Percentiles rank a stretch among this genome's conserved stretches.
Conservation (phyloP, 352 stramenopile species). For the Elongisporangium senticosum region DNA sequence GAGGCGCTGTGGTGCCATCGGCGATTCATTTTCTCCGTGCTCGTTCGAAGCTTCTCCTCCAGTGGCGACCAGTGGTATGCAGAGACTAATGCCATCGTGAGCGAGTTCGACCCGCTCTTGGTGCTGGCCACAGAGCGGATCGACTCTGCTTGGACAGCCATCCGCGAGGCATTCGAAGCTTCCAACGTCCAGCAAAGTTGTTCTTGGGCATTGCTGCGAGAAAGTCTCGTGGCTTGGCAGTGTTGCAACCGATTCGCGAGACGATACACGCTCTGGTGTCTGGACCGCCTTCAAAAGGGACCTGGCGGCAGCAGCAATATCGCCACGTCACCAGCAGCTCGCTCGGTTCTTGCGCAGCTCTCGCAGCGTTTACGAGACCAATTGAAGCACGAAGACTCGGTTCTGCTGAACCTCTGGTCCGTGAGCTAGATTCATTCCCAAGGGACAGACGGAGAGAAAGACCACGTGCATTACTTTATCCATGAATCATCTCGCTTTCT, state of each 20-base stretch:
- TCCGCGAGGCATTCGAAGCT: neutral
- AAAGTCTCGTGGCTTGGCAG: conserved; percentile 40
- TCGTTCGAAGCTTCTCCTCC: conserved; percentile 14
- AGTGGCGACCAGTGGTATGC: neutral
- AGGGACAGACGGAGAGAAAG: neutral
- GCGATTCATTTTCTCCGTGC: conserved; percentile 50
- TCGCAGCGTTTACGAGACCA: neutral
- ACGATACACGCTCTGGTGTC: conserved; percentile 48
- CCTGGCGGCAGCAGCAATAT: neutral
- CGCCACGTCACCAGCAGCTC: too few species aligned
- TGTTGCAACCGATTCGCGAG: conserved; percentile 31
- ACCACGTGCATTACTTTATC: neutral
- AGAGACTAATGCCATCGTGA: conserved; percentile 1
- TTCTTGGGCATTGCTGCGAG: conserved; percentile 17
- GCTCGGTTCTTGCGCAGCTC: neutral
- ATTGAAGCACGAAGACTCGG: neutral
- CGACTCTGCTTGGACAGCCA: neutral
- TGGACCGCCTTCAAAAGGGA: conserved; percentile 5
- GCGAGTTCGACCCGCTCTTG: conserved; percentile 8
- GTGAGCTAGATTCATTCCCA: neutral
- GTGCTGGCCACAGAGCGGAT: neutral
- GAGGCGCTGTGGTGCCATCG: conserved; percentile 80
- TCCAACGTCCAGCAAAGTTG: conserved; percentile 6
- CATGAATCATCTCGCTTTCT: neutral
- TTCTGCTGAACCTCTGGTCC: neutral